A percentile compares a stretch with the other conserved stretches of the same genome.
These are phyloP conservation scores for Furcasterigmium sp. DNA, from an alignment of 2,329 filamentous ascomycete species.

Conservation along the genomic window DNA sequence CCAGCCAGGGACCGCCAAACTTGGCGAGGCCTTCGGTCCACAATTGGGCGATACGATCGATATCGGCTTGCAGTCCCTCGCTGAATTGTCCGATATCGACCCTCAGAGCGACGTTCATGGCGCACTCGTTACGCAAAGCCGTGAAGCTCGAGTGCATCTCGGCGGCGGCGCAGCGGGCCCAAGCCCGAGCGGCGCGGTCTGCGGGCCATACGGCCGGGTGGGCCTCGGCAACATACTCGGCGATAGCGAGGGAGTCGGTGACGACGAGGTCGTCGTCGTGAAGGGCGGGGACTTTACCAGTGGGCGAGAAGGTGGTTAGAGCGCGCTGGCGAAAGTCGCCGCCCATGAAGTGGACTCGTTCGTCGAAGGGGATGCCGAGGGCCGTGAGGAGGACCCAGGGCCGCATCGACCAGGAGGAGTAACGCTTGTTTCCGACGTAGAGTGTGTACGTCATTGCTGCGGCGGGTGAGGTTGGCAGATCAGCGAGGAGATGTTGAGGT, in stretches of 20 bases:
- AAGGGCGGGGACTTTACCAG: constrained; percentile 36
- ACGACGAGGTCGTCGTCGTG: constrained; percentile 24
- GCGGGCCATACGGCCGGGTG: constrained; percentile 36
- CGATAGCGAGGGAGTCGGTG: constrained; percentile 43
- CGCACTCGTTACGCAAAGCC: constrained; percentile 33
- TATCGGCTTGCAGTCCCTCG: constrained; percentile 24
- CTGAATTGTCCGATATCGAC: constrained; percentile 23
- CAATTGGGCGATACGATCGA: constrained; percentile 27
- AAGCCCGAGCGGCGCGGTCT: constrained; percentile 30
- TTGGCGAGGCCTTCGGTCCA: constrained; percentile 29
- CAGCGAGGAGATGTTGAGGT: not conserved
- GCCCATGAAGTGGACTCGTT: constrained; percentile 29
- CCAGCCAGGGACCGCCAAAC: constrained; percentile 37
- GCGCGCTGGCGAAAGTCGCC: constrained; percentile 19
- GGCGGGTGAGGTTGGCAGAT: not conserved
- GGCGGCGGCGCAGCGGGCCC: constrained; percentile 35
- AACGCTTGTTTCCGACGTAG: constrained; percentile 38
- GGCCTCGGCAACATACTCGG: constrained; percentile 39
- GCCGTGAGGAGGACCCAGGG: constrained; percentile 39
- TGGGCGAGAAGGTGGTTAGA: constrained; percentile 27
- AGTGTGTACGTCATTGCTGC: constrained; percentile 29
- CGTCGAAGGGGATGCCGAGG: constrained; percentile 35
- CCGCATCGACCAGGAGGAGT: constrained; percentile 41
- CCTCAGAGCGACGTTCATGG: constrained; percentile 34
- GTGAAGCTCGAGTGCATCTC: constrained; percentile 42